These are phyloP conservation scores for Agarophyton chilense DNA, from an alignment of 23 red algal genomes.

Conservation along the genomic window DNA sequence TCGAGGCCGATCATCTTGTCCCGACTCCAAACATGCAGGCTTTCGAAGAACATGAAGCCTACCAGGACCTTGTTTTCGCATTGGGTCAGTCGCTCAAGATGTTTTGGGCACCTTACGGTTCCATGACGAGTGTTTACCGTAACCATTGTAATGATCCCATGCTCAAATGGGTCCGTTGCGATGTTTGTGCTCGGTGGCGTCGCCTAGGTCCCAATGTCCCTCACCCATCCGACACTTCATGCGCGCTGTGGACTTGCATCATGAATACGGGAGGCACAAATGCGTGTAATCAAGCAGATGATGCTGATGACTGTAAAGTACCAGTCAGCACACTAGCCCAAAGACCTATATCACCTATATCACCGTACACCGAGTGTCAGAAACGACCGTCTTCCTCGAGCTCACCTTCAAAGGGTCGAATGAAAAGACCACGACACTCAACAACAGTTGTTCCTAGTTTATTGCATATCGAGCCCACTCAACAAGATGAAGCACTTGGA, in stretches of 20 bases:
- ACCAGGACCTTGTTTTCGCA: constrained; percentile 30
- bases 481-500: neutral
- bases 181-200: constrained; percentile 36
- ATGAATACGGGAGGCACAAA: constrained; percentile 24
- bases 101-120: constrained; percentile 28
- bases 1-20: constrained; percentile 27
- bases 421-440: neutral
- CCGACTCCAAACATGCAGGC: constrained; percentile 33
- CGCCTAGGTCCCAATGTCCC: neutral
- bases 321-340: neutral
- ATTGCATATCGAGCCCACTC: neutral
- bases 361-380: neutral
- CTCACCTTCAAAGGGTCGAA: neutral
- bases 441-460: neutral
- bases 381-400: neutral
- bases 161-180: constrained; percentile 30
- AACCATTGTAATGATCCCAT: constrained; percentile 23
- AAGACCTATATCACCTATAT: neutral
- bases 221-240: neutral
- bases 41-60: constrained; percentile 16
- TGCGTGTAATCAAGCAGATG: constrained; percentile 14
- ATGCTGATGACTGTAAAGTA: neutral
- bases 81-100: constrained; percentile 18
- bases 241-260: constrained; percentile 7
- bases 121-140: constrained; percentile 20